These are phyloP conservation scores for Chrysanthemum makinoi DNA, from an alignment of 129 eudicot species.

Conservation along the genomic window DNA sequence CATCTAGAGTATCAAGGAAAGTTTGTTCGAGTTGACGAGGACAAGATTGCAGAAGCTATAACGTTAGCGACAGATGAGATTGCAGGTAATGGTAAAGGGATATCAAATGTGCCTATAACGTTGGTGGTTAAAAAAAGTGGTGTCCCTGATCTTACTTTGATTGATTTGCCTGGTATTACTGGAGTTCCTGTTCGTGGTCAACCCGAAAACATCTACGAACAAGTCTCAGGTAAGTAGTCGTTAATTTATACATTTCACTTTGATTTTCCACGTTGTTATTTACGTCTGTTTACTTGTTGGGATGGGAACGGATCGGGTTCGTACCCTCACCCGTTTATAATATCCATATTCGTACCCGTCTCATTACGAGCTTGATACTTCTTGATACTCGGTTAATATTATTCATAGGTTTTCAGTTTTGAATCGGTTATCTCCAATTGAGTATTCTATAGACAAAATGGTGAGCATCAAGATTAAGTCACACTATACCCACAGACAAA, in stretches of 20 bases:
- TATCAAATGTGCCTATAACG: slow-evolving; percentile 28
- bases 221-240: slow-evolving; percentile 10
- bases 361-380: too few species aligned
- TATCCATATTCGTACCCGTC: too few species aligned
- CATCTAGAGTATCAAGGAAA: slow-evolving; percentile 11
- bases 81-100: slow-evolving; percentile 30
- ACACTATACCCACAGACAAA: too few species aligned
- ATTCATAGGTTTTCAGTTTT: too few species aligned
- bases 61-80: slow-evolving; percentile 27
- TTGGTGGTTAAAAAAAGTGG: slow-evolving; percentile 32
- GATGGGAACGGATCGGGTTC: too few species aligned
- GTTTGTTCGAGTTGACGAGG: slow-evolving; percentile 6
- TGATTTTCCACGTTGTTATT: not conserved
- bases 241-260: not conserved
- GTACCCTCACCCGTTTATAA: too few species aligned
- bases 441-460: too few species aligned
- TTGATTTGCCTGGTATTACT: slow-evolving; percentile 37
- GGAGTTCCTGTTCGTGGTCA: slow-evolving; percentile 34
- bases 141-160: slow-evolving; percentile 39
- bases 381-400: too few species aligned
- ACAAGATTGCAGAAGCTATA: slow-evolving; percentile 11
- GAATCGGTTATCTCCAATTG: too few species aligned
- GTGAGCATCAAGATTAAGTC: too few species aligned
- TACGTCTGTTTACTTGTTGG: not conserved
- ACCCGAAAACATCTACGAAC: slow-evolving; percentile 35